Evolutionary conservation across 2,329 filamentous ascomycete genomes (phyloP).

Genomic region (Diaporthe ilicicola): DNA sequence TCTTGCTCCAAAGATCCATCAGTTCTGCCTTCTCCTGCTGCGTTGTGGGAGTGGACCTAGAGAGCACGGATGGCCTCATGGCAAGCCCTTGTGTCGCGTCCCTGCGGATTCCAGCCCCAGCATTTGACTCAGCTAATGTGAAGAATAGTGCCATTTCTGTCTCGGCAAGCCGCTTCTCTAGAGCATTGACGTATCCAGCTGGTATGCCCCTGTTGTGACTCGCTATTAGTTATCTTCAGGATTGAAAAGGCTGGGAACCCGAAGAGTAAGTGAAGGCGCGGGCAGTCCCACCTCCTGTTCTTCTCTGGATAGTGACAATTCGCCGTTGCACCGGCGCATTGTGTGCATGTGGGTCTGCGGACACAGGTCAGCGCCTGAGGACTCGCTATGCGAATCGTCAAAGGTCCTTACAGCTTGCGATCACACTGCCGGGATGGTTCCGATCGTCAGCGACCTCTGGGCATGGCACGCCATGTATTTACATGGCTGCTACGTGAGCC

Average conservation of each 20-base stretch:
- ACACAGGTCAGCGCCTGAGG: background rate
- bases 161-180: constrained; percentile 35
- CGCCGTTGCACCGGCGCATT: constrained; percentile 19
- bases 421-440: constrained; percentile 26
- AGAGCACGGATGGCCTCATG: constrained; percentile 12
- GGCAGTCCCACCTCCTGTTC: constrained; percentile 21
- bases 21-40: constrained; percentile 28
- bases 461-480: background rate
- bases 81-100: constrained; percentile 38
- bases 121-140: constrained; percentile 35
- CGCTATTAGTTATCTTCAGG: background rate
- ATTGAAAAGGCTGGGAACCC: background rate
- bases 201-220: constrained; percentile 32
- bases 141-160: constrained; percentile 35
- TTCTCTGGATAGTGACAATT: constrained; percentile 26
- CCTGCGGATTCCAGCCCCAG: constrained; percentile 36
- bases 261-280: background rate
- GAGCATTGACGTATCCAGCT: constrained; percentile 34
- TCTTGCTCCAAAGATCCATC: constrained; percentile 11
- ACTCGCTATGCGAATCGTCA: background rate
- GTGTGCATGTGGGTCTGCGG: constrained; percentile 29
- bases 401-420: constrained; percentile 30
- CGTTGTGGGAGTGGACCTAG: constrained; percentile 7
- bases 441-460: constrained; percentile 14
- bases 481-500: background rate